Percentiles rank a stretch among this genome's conserved stretches.
Evolutionary conservation across 2,329 filamentous ascomycete species (phyloP).

Genomic region (Xylaria sp.): DNA sequence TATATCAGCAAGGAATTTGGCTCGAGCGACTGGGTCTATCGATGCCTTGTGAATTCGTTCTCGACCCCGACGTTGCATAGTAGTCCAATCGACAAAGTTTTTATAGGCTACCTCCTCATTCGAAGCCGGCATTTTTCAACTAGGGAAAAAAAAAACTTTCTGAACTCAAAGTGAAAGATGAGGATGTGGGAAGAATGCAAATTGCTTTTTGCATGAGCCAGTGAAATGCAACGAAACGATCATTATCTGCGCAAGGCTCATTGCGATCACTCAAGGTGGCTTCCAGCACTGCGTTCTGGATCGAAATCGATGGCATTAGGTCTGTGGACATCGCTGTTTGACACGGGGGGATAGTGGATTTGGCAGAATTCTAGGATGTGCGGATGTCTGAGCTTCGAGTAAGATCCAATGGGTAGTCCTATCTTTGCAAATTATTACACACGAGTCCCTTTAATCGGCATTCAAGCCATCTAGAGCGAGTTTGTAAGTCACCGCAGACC

Average conservation of each 20-base stretch:
- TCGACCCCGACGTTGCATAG: constrained; percentile 34
- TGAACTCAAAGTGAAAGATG: background rate
- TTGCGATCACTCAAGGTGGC: background rate
- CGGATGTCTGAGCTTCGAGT: background rate
- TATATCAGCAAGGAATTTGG: constrained; percentile 38
- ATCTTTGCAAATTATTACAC: background rate
- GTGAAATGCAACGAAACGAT: background rate
- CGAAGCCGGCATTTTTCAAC: constrained; percentile 8
- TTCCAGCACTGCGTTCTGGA: background rate
- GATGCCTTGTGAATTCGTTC: constrained; percentile 35
- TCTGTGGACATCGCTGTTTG: constrained; percentile 3
- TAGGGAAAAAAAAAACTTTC: constrained; percentile 11
- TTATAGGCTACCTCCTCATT: constrained; percentile 1
- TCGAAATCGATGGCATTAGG: background rate
- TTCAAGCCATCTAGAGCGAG: background rate
- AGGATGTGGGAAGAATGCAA: background rate
- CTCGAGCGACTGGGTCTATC: constrained; percentile 38
- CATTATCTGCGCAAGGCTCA: constrained; percentile 2
- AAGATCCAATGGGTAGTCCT: background rate
- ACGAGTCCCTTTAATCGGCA: background rate
- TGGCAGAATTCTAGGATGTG: background rate
- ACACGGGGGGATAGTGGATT: background rate
- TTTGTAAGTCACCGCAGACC: background rate
- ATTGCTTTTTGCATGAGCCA: background rate
- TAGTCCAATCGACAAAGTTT: constrained; percentile 31